These are phyloP conservation scores for Penicillium fuscoglaucum DNA, from an alignment of 2,329 filamentous ascomycete species.

Conservation along the genomic window DNA sequence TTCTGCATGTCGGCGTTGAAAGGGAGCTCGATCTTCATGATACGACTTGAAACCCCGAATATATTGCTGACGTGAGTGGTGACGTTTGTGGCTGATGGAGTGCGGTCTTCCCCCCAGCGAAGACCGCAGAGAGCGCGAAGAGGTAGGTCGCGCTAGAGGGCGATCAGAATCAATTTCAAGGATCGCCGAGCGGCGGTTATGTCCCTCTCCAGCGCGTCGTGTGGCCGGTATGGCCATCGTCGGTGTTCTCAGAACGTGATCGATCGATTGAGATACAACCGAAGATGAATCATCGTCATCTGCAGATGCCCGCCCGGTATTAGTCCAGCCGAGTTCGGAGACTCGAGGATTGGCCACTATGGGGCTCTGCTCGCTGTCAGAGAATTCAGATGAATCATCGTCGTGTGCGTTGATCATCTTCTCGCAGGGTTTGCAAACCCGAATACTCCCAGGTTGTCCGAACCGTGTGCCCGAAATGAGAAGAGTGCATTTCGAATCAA, in stretches of 20 bases:
- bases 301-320: slow-evolving; percentile 44
- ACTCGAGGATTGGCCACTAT: slow-evolving; percentile 60
- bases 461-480: slow-evolving; percentile 87
- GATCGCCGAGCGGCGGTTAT: slow-evolving; percentile 80
- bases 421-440: slow-evolving; percentile 91
- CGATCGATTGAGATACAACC: slow-evolving; percentile 48
- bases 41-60: slow-evolving; percentile 71
- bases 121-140: slow-evolving; percentile 83
- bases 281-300: slow-evolving; percentile 51
- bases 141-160: slow-evolving; percentile 80
- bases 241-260: slow-evolving; percentile 52
- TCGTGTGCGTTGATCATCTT: slow-evolving; percentile 86
- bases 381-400: slow-evolving; percentile 89
- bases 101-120: slow-evolving; percentile 68
- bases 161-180: slow-evolving; percentile 86
- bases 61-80: slow-evolving; percentile 84
- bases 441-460: slow-evolving; percentile 77
- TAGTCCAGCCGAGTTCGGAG: slow-evolving; percentile 58
- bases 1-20: slow-evolving; percentile 72
- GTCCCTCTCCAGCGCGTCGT: slow-evolving; percentile 67
- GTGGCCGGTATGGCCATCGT: slow-evolving; percentile 67
- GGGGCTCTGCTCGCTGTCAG: slow-evolving; percentile 68
- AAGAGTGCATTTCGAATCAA: slow-evolving; percentile 92
- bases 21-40: slow-evolving; percentile 81
- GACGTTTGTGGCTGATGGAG: slow-evolving; percentile 78